These are phyloP conservation scores for Fusarium domesticum DNA, from an alignment of 2,329 filamentous ascomycete species.

Conservation along the genomic window DNA sequence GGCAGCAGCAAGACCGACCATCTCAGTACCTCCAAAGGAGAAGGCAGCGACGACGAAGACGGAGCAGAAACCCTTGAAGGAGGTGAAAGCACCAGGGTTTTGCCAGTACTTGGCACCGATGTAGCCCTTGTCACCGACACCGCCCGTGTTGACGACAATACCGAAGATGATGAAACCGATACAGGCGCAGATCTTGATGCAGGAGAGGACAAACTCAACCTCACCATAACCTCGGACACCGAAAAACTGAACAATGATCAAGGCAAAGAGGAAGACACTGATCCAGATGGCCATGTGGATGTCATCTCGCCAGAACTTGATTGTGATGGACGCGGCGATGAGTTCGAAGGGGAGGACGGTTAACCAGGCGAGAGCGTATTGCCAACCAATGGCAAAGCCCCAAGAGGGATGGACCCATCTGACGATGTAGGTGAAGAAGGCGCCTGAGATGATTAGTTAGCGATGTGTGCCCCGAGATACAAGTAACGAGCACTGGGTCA, in stretches of 20 bases:
- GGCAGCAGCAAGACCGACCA: constrained; percentile 73
- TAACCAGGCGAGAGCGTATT: constrained; percentile 88
- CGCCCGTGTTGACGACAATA: constrained; percentile 80
- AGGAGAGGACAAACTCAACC: constrained; percentile 81
- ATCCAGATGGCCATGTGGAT: constrained; percentile 75
- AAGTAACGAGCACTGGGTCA: too few species aligned
- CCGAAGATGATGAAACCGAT: constrained; percentile 66
- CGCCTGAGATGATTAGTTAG: constrained; percentile 65
- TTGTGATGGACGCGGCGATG: constrained; percentile 79
- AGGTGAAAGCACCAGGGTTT: constrained; percentile 75
- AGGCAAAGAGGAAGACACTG: constrained; percentile 71
- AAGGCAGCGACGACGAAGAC: constrained; percentile 74
- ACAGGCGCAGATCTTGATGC: constrained; percentile 78
- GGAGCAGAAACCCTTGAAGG: constrained; percentile 76
- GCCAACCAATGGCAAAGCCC: constrained; percentile 96
- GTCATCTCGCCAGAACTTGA: constrained; percentile 70
- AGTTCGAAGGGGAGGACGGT: constrained; percentile 81
- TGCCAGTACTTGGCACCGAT: constrained; percentile 77
- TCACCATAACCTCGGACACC: constrained; percentile 87
- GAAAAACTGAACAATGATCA: constrained; percentile 80
- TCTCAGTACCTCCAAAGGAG: constrained; percentile 71
- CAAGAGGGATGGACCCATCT: constrained; percentile 90
- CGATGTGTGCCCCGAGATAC: too few species aligned
- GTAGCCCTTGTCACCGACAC: constrained; percentile 68
- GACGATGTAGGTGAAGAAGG: constrained; percentile 88